Conservation (phyloP, 345 rosid species). For the Citrus australasica region DNA sequence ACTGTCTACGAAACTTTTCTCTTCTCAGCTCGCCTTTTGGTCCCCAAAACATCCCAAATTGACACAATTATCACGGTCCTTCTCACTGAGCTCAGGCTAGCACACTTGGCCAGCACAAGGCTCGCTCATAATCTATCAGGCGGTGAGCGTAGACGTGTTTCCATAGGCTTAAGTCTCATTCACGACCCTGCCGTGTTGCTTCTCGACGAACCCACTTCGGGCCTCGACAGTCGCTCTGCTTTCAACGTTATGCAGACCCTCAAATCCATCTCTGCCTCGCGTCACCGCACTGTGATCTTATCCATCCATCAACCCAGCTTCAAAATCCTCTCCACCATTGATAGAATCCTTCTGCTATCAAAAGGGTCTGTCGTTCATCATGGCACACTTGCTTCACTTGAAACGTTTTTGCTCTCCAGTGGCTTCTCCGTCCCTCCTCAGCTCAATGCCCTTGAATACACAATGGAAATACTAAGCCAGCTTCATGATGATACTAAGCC, state of each 20-base stretch:
- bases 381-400: constrained; percentile 57
- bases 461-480: constrained; percentile 80
- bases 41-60: constrained; percentile 37
- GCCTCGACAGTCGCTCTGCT: constrained; percentile 85
- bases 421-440: constrained; percentile 82
- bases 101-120: constrained; percentile 52
- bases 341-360: constrained; percentile 55
- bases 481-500: constrained; percentile 35
- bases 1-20: constrained; percentile 76
- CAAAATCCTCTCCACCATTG: constrained; percentile 78
- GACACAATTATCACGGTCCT: constrained; percentile 45
- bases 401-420: constrained; percentile 45
- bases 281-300: constrained; percentile 64
- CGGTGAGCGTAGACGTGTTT: constrained; percentile 81
- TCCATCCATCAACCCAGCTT: constrained; percentile 97
- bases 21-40: constrained; percentile 69
- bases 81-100: constrained; percentile 55
- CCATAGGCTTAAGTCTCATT: constrained; percentile 83
- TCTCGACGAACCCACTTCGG: constrained; percentile 92
- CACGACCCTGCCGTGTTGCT: constrained; percentile 82
- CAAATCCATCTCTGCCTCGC: constrained; percentile 58
- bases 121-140: constrained; percentile 66
- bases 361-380: constrained; percentile 78
- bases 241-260: constrained; percentile 65
- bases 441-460: constrained; percentile 78